Evolutionary conservation across 176 grass and related monocot species (phyloP).

Genomic region (Phyllostachys edulis): DNA sequence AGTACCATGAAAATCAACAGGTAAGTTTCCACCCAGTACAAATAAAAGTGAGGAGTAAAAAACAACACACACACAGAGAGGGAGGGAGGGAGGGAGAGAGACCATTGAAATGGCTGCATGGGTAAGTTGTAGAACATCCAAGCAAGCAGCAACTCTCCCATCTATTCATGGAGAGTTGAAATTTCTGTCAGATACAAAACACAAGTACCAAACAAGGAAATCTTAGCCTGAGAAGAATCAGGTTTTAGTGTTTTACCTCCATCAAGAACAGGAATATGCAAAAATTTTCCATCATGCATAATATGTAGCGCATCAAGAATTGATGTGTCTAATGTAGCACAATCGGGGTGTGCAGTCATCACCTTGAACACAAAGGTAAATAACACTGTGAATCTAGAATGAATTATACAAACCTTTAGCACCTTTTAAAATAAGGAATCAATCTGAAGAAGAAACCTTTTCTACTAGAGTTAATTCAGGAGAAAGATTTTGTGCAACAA

Average conservation of each 20-base stretch:
- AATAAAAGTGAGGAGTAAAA: not conserved
- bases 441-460: slow-evolving; percentile 61
- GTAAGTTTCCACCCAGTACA: not conserved
- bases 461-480: slow-evolving; percentile 92
- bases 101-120: slow-evolving; percentile 98
- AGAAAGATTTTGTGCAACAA: slow-evolving; percentile 86
- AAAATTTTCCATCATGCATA: slow-evolving; percentile 94
- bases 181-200: slow-evolving; percentile 15
- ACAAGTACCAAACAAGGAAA: slow-evolving; percentile 4
- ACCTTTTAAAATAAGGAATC: slow-evolving; percentile 23
- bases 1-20: not conserved
- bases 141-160: slow-evolving; percentile 71
- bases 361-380: slow-evolving; percentile 57
- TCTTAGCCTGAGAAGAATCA: slow-evolving; percentile 9
- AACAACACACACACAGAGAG: not conserved
- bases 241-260: slow-evolving; percentile 62
- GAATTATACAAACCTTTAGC: not conserved
- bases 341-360: slow-evolving; percentile 82
- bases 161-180: slow-evolving; percentile 44
- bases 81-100: not conserved
- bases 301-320: slow-evolving; percentile 96
- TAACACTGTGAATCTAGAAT: slow-evolving; percentile 30
- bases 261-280: slow-evolving; percentile 92
- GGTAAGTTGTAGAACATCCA: slow-evolving; percentile 96
- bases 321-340: slow-evolving; percentile 70